Percentiles rank a stretch among this genome's conserved stretches.
Conservation (phyloP, 2,329 filamentous ascomycete species). For the Aureobasidium vineae region DNA sequence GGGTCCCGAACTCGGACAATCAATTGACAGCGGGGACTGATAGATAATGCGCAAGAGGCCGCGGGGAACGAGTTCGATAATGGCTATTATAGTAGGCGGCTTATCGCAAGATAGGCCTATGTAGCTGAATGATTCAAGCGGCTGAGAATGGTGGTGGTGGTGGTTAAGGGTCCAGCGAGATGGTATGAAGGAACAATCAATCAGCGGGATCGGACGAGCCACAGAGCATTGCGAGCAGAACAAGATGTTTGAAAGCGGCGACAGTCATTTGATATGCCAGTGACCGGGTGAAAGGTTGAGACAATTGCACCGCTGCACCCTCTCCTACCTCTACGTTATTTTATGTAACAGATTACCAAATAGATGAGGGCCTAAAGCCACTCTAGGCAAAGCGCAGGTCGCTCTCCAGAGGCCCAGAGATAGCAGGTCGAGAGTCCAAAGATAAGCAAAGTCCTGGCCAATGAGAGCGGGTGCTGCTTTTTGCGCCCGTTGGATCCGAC, state of each 20-base stretch:
- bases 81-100: constrained; percentile 22
- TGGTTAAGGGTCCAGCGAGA: constrained; percentile 21
- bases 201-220: constrained; percentile 33
- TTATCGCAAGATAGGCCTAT: constrained; percentile 23
- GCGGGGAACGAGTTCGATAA: constrained; percentile 25
- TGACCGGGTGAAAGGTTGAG: constrained; percentile 26
- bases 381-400: constrained; percentile 17
- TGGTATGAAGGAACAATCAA: not conserved
- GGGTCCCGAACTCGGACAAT: constrained; percentile 25
- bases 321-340: constrained; percentile 10
- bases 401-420: constrained; percentile 10
- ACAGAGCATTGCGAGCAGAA: constrained; percentile 38
- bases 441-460: constrained; percentile 20
- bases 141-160: constrained; percentile 7
- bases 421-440: constrained; percentile 13
- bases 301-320: constrained; percentile 17
- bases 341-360: constrained; percentile 25
- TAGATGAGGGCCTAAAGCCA: constrained; percentile 13
- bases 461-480: not conserved
- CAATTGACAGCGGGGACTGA: constrained; percentile 28
- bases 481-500: constrained; percentile 20
- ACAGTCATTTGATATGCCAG: constrained; percentile 37
- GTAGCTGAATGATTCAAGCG: constrained; percentile 21
- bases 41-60: constrained; percentile 26
- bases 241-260: constrained; percentile 37